phyloP scores from a whole-genome alignment of 139 green algal genomes.

The Chlamydomonas sphaeroides region DNA sequence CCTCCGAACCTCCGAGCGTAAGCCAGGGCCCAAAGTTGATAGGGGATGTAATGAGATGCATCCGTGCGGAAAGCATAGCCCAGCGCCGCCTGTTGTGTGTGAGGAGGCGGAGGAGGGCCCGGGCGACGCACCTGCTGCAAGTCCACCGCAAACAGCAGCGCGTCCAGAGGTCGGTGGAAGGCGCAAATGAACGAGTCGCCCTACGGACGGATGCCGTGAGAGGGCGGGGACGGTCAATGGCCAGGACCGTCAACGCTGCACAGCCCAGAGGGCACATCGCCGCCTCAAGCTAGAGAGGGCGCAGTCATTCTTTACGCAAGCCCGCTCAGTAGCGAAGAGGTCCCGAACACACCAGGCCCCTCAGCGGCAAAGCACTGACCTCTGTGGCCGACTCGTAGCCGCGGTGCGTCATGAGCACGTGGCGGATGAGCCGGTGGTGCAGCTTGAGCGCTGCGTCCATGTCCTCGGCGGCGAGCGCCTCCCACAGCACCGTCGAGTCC shows the following conservation, averaged over 20 bases:
- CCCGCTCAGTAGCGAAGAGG: too few species aligned
- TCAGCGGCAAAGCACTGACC: too few species aligned
- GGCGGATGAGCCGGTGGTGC: conserved; percentile 14
- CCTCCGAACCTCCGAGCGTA: too few species aligned
- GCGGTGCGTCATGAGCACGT: not conserved
- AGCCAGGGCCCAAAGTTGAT: too few species aligned
- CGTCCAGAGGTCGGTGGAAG: not conserved
- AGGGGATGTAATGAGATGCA: too few species aligned
- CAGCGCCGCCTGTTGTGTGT: not conserved
- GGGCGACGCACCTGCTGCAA: not conserved
- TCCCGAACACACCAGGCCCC: too few species aligned
- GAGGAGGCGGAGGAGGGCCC: not conserved
- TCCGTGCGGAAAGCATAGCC: too few species aligned
- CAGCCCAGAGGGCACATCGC: too few species aligned
- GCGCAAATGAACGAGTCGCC: conserved; percentile 20
- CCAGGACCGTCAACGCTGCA: too few species aligned
- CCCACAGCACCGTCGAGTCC: conserved; percentile 23
- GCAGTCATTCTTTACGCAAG: too few species aligned
- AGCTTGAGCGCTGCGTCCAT: conserved; percentile 27
- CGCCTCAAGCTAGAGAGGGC: too few species aligned
- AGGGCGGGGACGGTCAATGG: too few species aligned
- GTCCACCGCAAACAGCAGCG: conserved; percentile 2
- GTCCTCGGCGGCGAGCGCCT: not conserved
- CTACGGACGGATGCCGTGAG: not conserved
- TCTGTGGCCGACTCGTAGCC: conserved; percentile 12